Base-by-base conservation (phyloP, 1,284 basidiomycete genomes). In the Uromyces viciae-fabae region DNA sequence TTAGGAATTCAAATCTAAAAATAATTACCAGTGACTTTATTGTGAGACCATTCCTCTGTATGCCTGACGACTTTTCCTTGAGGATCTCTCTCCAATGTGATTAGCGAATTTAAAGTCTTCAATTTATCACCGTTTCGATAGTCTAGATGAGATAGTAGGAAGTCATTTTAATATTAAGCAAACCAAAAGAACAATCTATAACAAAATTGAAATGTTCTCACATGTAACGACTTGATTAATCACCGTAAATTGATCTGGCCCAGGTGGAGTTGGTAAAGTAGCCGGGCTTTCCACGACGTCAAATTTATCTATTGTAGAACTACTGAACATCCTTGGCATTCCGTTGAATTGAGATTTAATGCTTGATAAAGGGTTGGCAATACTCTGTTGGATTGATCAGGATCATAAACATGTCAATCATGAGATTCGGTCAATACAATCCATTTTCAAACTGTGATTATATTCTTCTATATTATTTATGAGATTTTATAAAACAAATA, bases 311-410 rank as follows among this genome's bases (percentile, higher is more conserved):
- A 82, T 75, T 9, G 66, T 82, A 31, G 81, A 69, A 22, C 80
- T 72, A 40, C 74, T 75, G 38, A 82, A 82, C 40, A 82, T 54
- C 33, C 62, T 73, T 19, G 77, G 78, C 75, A 82, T 81, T n/a
- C 75, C 82, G 36, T 82, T 82, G 64, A 82, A 82, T 33, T 82
- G 82, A 9, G 79, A 79, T 58, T 66, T 82, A 66, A 82, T 81
- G 1, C 33, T 58, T 36, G 46, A 28, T n/a, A 82, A 36, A 14
- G 81, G 75, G 11, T 49, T 69, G 17, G 82, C 82, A 19, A 81
- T 82, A n/a, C 66, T 54, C 76, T 78, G 54, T 8, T 28, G 11
- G 52, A 28, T 56, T 42, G 33, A 75, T 33, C 2, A n/a, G 11
- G 15, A 31, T 52, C 56, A 58, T n/a, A 58, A 58, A 8, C 52